A percentile compares a stretch with the other conserved stretches of the same genome.
These are phyloP conservation scores for Aspergillus clavatus DNA, from an alignment of 2,329 filamentous ascomycete genomes.

Conservation along the genomic window DNA sequence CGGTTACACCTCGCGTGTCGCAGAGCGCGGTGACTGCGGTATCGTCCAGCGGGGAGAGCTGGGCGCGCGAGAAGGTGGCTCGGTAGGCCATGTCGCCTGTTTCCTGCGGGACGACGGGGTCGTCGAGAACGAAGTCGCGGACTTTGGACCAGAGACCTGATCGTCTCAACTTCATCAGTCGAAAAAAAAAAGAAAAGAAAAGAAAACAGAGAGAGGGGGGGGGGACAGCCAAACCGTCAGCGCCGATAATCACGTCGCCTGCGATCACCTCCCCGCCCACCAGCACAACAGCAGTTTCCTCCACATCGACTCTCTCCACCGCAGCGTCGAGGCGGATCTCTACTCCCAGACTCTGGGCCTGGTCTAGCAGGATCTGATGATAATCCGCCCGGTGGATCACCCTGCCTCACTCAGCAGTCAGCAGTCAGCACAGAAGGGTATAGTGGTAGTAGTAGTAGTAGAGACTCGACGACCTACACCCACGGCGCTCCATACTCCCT, in stretches of 20 bases:
- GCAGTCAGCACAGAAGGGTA: no score
- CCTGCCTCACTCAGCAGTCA: constrained; percentile 4
- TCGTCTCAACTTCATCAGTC: not conserved
- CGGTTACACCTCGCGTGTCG: constrained; percentile 45
- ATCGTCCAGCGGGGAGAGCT: constrained; percentile 47
- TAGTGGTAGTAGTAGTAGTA: no score
- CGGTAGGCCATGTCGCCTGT: constrained; percentile 63
- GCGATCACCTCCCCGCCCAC: constrained; percentile 6
- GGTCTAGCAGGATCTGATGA: constrained; percentile 14
- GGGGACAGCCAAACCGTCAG: constrained; percentile 12
- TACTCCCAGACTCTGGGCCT: constrained; percentile 11
- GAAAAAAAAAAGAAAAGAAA: not conserved
- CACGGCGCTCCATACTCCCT: constrained; percentile 21
- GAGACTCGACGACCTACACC: no score
- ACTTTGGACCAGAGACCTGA: constrained; percentile 15
- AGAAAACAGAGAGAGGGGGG: not conserved
- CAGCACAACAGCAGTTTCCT: constrained; percentile 4
- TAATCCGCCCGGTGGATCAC: constrained; percentile 20
- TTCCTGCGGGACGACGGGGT: constrained; percentile 44
- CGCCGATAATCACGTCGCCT: constrained; percentile 16
- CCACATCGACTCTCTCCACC: constrained; percentile 5
- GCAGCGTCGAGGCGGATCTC: constrained; percentile 7
- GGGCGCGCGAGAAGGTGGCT: constrained; percentile 47
- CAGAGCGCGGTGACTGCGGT: constrained; percentile 38
- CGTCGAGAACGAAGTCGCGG: constrained; percentile 28